A percentile compares a stretch with the other conserved stretches of the same genome.
Evolutionary conservation across 1,139 yeast species (phyloP).

Genomic region (Suhomyces yuchorum): DNA sequence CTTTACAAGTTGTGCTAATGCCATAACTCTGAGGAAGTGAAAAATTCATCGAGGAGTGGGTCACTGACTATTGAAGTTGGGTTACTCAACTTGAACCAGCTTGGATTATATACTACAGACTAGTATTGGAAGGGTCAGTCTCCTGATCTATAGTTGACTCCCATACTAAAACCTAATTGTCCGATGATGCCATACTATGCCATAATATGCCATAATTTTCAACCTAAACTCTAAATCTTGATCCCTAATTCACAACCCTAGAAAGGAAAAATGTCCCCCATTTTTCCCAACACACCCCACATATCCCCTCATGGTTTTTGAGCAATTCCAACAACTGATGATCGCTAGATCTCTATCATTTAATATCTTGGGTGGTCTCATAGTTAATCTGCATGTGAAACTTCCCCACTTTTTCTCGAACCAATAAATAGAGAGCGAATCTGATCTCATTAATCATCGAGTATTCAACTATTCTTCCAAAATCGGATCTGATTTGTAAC

Average conservation of each 20-base stretch:
- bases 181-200: no score
- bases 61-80: no score
- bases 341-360: neutral
- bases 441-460: neutral
- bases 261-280: neutral
- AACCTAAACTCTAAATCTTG: no score
- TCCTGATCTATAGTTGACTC: no score
- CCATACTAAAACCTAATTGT: no score
- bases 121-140: no score
- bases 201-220: no score
- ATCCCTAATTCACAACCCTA: neutral
- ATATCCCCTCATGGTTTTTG: neutral
- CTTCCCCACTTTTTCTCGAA: neutral
- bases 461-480: neutral
- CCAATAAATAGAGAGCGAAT: neutral
- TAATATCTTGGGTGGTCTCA: neutral
- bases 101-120: no score
- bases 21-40: no score
- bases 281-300: neutral
- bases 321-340: neutral
- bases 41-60: no score
- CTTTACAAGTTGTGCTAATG: no score
- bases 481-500: neutral
- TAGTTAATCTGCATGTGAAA: neutral
- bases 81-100: no score